These are phyloP conservation scores for Daldinia loculata DNA, from an alignment of 495 filamentous ascomycete species.

Conservation along the genomic window DNA sequence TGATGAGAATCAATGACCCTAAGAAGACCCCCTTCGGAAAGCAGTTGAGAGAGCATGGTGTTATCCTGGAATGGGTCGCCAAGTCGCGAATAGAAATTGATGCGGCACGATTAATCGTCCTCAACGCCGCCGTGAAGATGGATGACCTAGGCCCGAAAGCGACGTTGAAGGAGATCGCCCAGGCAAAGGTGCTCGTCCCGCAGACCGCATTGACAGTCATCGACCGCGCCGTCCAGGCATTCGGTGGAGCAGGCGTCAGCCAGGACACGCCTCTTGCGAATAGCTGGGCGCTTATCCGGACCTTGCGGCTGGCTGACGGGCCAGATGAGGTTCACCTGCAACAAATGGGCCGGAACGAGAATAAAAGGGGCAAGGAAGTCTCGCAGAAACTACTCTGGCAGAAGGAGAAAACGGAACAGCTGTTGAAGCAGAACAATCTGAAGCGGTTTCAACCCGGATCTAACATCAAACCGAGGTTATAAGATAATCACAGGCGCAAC, in stretches of 20 bases:
- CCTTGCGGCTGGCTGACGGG: slow-evolving; percentile 85
- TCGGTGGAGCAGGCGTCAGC: slow-evolving; percentile 84
- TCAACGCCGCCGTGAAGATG: slow-evolving; percentile 91
- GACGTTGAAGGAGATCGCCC: slow-evolving; percentile 82
- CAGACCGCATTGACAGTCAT: slow-evolving; percentile 80
- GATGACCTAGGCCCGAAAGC: slow-evolving; percentile 81
- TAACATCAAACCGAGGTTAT: slow-evolving; percentile 62
- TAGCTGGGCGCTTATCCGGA: slow-evolving; percentile 86
- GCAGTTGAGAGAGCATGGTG: slow-evolving; percentile 79
- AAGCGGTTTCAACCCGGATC: slow-evolving; percentile 58
- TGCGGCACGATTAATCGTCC: slow-evolving; percentile 81
- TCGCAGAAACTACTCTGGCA: slow-evolving; percentile 71
- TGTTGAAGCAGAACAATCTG: slow-evolving; percentile 70
- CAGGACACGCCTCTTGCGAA: slow-evolving; percentile 90
- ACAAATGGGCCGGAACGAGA: slow-evolving; percentile 88
- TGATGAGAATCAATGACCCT: slow-evolving; percentile 88
- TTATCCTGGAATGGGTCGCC: slow-evolving; percentile 93
- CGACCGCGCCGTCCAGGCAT: slow-evolving; percentile 86
- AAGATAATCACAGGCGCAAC: slow-evolving; percentile 18
- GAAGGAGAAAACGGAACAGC: slow-evolving; percentile 66
- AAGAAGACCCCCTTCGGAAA: slow-evolving; percentile 87
- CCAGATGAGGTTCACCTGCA: slow-evolving; percentile 95
- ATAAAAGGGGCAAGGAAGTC: slow-evolving; percentile 70
- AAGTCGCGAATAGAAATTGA: slow-evolving; percentile 91
- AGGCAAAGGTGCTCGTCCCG: slow-evolving; percentile 87